phyloP scores from a whole-genome alignment of 2,329 filamentous ascomycete species.

The Verticillium tricorpus region DNA sequence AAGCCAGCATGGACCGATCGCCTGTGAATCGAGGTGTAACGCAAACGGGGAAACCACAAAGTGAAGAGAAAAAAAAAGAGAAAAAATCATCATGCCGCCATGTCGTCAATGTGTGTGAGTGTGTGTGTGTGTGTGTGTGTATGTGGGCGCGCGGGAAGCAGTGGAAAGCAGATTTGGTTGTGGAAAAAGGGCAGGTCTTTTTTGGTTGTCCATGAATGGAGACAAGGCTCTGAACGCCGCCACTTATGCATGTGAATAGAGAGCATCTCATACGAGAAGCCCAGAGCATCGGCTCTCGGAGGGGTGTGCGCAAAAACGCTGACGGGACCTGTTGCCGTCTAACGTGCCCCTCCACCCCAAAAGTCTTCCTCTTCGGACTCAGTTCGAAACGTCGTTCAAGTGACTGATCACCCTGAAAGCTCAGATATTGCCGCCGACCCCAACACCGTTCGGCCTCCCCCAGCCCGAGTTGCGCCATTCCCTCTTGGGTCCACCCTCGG shows the following conservation, averaged over 20 bases:
- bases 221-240: slow-evolving; percentile 24
- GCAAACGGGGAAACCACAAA: slow-evolving; percentile 9
- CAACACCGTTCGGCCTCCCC: slow-evolving; percentile 45
- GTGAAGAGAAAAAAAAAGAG: slow-evolving; percentile 10
- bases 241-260: slow-evolving; percentile 25
- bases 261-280: not conserved
- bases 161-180: slow-evolving; percentile 6
- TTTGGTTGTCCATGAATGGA: slow-evolving; percentile 8
- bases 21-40: not conserved
- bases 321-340: not conserved
- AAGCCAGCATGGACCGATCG: not conserved
- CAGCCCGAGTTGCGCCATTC: slow-evolving; percentile 57
- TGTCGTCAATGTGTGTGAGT: not conserved
- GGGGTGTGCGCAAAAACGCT: not conserved
- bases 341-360: not conserved
- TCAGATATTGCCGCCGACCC: slow-evolving; percentile 42
- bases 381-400: not conserved
- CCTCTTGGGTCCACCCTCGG: slow-evolving; percentile 39
- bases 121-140: no score
- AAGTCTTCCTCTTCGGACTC: not conserved
- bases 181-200: slow-evolving; percentile 13
- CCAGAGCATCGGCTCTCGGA: not conserved
- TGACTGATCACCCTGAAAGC: not conserved
- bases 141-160: slow-evolving; percentile 9
- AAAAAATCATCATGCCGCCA: slow-evolving; percentile 12